Conservation (phyloP, 257 asterid species). For the Plantago ovata region DNA sequence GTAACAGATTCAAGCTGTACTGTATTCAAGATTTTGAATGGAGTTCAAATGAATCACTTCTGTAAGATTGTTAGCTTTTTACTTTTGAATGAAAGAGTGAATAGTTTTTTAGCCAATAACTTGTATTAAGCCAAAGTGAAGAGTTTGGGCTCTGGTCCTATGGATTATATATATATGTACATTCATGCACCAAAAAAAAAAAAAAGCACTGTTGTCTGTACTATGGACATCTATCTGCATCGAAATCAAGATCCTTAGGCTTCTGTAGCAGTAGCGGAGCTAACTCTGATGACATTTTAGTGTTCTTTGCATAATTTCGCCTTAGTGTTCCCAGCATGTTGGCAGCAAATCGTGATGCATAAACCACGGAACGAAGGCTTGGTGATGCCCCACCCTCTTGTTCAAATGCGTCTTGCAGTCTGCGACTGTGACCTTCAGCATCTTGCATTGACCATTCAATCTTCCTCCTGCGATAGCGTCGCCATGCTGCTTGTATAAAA, state of each 20-base stretch:
- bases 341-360: slow-evolving; percentile 81
- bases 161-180: no score
- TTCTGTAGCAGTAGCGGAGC: slow-evolving; percentile 73
- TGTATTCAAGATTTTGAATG: no score
- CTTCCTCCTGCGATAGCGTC: slow-evolving; percentile 75
- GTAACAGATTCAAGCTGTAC: no score
- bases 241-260: slow-evolving; percentile 87
- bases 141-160: no score
- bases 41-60: no score
- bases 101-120: no score
- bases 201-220: no score
- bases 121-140: no score
- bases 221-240: no score
- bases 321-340: slow-evolving; percentile 50
- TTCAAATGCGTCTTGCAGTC: slow-evolving; percentile 23
- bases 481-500: slow-evolving; percentile 96
- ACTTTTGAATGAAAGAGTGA: no score
- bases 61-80: no score
- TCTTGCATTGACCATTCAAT: slow-evolving; percentile 64
- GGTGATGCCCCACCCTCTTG: slow-evolving; percentile 40
- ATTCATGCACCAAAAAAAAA: no score
- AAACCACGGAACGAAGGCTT: slow-evolving; percentile 77
- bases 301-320: slow-evolving; percentile 52
- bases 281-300: slow-evolving; percentile 61
- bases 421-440: slow-evolving; percentile 40